A percentile compares a stretch with the other conserved stretches of the same genome.
Conservation (phyloP, 345 rosid species). For the Brassica nigra region DNA sequence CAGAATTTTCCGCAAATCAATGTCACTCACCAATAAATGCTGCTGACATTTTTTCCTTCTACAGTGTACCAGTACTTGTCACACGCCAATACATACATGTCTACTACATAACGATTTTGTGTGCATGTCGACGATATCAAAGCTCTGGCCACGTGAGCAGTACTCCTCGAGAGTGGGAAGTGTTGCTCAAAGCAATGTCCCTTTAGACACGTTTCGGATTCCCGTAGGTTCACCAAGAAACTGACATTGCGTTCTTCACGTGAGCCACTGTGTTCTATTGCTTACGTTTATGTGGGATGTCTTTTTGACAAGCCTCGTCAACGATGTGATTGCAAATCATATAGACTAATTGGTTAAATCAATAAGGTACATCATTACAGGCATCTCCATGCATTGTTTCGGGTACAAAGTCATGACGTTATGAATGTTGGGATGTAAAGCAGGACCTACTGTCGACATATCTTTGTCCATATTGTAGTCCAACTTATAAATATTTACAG, state of each 20-base stretch:
- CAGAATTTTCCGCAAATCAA: slow-evolving; percentile 22
- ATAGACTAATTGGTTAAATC: slow-evolving; percentile 1
- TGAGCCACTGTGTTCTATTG: slow-evolving; percentile 20
- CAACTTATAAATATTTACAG: neutral
- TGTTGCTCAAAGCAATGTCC: slow-evolving; percentile 13
- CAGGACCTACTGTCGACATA: slow-evolving; percentile 4
- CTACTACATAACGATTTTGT: neutral
- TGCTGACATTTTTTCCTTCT: neutral
- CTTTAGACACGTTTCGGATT: slow-evolving; percentile 32
- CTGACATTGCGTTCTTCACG: slow-evolving; percentile 32
- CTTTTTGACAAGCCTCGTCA: slow-evolving; percentile 21
- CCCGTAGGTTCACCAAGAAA: slow-evolving; percentile 22
- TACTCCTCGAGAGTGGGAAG: slow-evolving; percentile 33
- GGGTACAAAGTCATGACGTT: slow-evolving; percentile 17
- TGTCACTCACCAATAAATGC: slow-evolving; percentile 23
- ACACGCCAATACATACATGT: neutral
- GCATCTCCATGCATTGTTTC: neutral
- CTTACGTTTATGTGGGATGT: slow-evolving; percentile 9
- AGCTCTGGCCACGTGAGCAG: slow-evolving; percentile 25
- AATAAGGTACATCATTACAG: neutral
- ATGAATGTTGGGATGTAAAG: slow-evolving; percentile 6
- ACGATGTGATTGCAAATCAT: slow-evolving; percentile 18
- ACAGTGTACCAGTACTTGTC: slow-evolving; percentile 4
- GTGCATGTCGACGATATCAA: slow-evolving; percentile 17
- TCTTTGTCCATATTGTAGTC: slow-evolving; percentile 23